These are phyloP conservation scores for Lavandula angustifolia DNA, from an alignment of 257 asterid genomes.

Conservation along the genomic window DNA sequence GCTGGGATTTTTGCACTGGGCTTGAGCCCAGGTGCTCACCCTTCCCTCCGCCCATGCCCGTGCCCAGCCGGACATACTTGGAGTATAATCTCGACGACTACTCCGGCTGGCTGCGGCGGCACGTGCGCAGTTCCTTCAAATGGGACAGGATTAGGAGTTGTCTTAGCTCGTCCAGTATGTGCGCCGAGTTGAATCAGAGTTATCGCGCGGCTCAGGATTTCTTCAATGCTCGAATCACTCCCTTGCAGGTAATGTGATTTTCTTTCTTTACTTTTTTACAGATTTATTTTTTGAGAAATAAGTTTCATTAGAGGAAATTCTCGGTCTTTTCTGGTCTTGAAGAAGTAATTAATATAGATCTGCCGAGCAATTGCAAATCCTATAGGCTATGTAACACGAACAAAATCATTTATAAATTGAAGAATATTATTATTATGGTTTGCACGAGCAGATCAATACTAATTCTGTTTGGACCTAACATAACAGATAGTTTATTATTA, in stretches of 20 bases:
- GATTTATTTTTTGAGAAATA: too few species aligned
- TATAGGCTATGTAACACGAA: too few species aligned
- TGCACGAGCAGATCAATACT: not conserved
- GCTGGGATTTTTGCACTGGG: too few species aligned
- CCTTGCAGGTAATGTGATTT: slow-evolving; percentile 63
- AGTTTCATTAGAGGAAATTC: not conserved
- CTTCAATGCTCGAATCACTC: slow-evolving; percentile 74
- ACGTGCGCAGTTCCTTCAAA: slow-evolving; percentile 66
- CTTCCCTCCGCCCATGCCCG: too few species aligned
- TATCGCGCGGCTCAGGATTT: slow-evolving; percentile 89
- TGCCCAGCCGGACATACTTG: slow-evolving; percentile 69
- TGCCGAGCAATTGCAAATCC: too few species aligned
- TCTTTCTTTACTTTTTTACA: not conserved
- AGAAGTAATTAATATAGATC: too few species aligned
- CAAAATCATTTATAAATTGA: too few species aligned
- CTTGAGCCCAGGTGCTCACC: too few species aligned
- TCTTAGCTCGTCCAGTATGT: slow-evolving; percentile 65
- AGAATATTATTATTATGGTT: not conserved
- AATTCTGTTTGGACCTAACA: too few species aligned
- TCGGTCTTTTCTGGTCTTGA: not conserved
- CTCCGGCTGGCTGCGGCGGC: slow-evolving; percentile 64
- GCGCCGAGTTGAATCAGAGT: slow-evolving; percentile 76
- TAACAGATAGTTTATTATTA: too few species aligned
- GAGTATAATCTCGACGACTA: slow-evolving; percentile 69
- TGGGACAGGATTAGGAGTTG: slow-evolving; percentile 86